Percentiles rank a stretch among this genome's conserved stretches.
Conservation (phyloP, 169 alveolate species). For the Plasmodium berghei region DNA sequence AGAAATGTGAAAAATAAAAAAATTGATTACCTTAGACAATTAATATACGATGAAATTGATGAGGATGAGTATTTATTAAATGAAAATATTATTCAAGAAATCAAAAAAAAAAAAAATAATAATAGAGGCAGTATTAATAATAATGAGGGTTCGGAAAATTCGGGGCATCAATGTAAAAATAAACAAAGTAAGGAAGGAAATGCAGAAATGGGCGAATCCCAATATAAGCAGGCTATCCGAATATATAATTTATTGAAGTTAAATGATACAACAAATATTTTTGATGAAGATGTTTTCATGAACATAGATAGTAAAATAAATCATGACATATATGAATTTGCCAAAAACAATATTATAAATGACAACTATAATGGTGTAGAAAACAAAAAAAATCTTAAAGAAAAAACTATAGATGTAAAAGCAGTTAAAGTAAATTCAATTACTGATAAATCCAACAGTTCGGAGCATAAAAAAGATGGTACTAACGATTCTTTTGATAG, state of each 20-base stretch:
- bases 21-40: conserved; percentile 56
- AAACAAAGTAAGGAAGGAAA: conserved; percentile 10
- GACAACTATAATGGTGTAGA: not conserved
- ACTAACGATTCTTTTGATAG: not conserved
- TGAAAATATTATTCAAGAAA: conserved; percentile 58
- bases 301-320: conserved; percentile 74
- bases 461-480: not conserved
- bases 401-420: conserved; percentile 6
- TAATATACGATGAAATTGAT: conserved; percentile 62
- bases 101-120: conserved; percentile 38
- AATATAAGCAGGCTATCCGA: conserved; percentile 67
- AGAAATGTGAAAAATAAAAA: conserved; percentile 43
- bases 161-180: not conserved
- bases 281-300: conserved; percentile 76
- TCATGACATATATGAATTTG: conserved; percentile 58
- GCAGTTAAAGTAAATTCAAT: not conserved
- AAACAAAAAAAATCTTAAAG: not conserved
- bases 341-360: conserved; percentile 43
- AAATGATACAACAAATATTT: conserved; percentile 46
- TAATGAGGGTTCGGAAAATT: not conserved
- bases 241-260: conserved; percentile 61
- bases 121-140: not conserved
- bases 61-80: conserved; percentile 53
- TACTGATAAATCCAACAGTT: not conserved
- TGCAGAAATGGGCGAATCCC: conserved; percentile 67